Evolutionary conservation across 2,329 filamentous ascomycete genomes (phyloP).

Genomic region (Ophiosphaerella narmari): DNA sequence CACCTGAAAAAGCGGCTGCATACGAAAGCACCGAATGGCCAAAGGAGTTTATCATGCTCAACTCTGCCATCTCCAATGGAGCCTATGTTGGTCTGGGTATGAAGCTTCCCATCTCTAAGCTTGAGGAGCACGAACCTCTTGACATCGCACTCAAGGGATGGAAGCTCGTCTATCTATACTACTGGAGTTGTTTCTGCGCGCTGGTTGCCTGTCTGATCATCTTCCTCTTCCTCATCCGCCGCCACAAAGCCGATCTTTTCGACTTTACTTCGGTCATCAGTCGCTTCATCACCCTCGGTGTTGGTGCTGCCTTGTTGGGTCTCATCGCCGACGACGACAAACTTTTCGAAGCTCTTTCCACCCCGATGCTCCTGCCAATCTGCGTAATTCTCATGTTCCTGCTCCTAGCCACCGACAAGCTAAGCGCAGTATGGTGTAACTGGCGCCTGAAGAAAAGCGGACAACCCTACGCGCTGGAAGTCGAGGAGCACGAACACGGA

Average conservation of each 20-base stretch:
- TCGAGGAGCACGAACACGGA: constrained; percentile 31
- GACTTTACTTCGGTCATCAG: constrained; percentile 45
- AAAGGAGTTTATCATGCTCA: constrained; percentile 22
- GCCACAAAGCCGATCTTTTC: constrained; percentile 47
- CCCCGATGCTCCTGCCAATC: constrained; percentile 42
- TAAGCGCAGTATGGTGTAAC: constrained; percentile 37
- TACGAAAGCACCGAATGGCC: constrained; percentile 22
- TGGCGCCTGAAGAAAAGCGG: constrained; percentile 35
- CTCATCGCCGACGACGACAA: constrained; percentile 28
- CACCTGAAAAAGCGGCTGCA: constrained; percentile 16
- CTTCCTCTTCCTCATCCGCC: constrained; percentile 48
- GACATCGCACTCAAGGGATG: constrained; percentile 36
- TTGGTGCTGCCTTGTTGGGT: constrained; percentile 37
- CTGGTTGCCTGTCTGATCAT: constrained; percentile 43
- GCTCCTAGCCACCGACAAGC: constrained; percentile 35
- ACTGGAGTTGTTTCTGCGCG: constrained; percentile 44
- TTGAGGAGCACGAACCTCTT: constrained; percentile 27
- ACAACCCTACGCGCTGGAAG: constrained; percentile 36
- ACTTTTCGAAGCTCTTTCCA: constrained; percentile 33
- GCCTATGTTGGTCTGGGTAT: constrained; percentile 42
- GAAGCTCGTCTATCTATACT: constrained; percentile 45
- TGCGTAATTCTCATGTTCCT: constrained; percentile 44
- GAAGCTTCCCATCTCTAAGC: constrained; percentile 37
- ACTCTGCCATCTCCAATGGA: constrained; percentile 31
- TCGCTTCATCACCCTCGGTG: constrained; percentile 30